Evolutionary conservation across 2,329 filamentous ascomycete species (phyloP).

Genomic region (Fusarium nodosum): DNA sequence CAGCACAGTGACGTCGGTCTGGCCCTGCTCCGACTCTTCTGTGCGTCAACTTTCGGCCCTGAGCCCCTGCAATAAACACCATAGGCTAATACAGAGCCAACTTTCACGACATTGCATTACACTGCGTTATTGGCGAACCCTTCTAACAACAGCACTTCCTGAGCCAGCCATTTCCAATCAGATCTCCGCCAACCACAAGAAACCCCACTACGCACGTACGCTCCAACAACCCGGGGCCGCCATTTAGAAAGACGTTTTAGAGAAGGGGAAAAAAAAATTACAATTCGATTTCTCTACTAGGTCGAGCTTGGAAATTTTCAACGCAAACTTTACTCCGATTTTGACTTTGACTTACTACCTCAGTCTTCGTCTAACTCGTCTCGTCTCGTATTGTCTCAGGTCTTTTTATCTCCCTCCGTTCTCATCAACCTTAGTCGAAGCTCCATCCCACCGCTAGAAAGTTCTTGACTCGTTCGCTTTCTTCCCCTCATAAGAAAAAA

Average conservation of each 20-base stretch:
- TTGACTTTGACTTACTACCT: constrained; percentile 28
- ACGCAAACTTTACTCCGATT: constrained; percentile 16
- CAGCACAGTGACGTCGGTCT: constrained; percentile 38
- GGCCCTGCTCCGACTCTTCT: constrained; percentile 26
- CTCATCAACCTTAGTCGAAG: constrained; percentile 21
- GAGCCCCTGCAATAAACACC: constrained; percentile 31
- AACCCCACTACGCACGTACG: constrained; percentile 34
- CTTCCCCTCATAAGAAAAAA: constrained; percentile 29
- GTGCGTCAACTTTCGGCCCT: constrained; percentile 26
- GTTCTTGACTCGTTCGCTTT: constrained; percentile 26
- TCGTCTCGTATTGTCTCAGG: constrained; percentile 30
- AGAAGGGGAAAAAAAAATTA: constrained; percentile 39
- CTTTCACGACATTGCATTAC: constrained; percentile 15
- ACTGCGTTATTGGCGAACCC: constrained; percentile 12
- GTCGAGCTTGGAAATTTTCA: constrained; percentile 40
- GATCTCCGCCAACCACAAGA: constrained; percentile 38
- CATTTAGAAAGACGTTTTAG: constrained; percentile 29
- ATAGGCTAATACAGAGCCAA: constrained; percentile 23
- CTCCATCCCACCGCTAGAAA: constrained; percentile 26
- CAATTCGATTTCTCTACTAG: constrained; percentile 27
- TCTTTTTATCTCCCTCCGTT: constrained; percentile 13
- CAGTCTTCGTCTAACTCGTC: constrained; percentile 34
- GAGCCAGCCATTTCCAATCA: constrained; percentile 46
- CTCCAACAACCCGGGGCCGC: constrained; percentile 45
- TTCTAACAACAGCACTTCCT: constrained; percentile 21